These are phyloP conservation scores for Termitomyces sp. DNA, from an alignment of 768 basidiomycete species.

Conservation along the genomic window DNA sequence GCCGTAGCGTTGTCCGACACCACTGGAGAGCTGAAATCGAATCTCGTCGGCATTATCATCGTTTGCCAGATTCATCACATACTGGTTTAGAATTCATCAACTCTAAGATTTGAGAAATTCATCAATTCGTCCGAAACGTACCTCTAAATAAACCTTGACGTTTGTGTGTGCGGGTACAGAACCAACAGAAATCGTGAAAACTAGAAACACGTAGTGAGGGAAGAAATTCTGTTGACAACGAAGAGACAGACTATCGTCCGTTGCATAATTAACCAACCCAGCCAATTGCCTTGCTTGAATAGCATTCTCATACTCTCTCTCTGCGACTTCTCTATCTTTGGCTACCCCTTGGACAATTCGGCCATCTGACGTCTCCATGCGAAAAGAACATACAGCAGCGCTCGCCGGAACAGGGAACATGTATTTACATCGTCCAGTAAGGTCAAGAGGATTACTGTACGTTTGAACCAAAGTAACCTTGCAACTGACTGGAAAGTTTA, in stretches of 20 bases:
- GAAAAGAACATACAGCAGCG: slow-evolving; percentile 53
- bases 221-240: neutral
- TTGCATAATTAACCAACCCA: slow-evolving; percentile 45
- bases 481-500: slow-evolving; percentile 30
- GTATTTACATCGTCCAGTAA: slow-evolving; percentile 48
- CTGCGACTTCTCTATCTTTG: slow-evolving; percentile 45
- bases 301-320: slow-evolving; percentile 36
- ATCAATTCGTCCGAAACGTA: slow-evolving; percentile 20
- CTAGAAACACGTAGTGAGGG: slow-evolving; percentile 22
- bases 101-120: neutral
- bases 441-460: slow-evolving; percentile 34
- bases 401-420: slow-evolving; percentile 56
- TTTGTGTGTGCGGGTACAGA: slow-evolving; percentile 40
- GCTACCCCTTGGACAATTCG: slow-evolving; percentile 39
- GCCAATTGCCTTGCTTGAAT: slow-evolving; percentile 34
- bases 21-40: slow-evolving; percentile 51
- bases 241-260: slow-evolving; percentile 44
- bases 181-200: slow-evolving; percentile 58
- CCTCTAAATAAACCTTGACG: slow-evolving; percentile 39
- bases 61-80: slow-evolving; percentile 50
- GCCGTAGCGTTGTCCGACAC: slow-evolving; percentile 53
- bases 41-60: slow-evolving; percentile 45
- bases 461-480: slow-evolving; percentile 36
- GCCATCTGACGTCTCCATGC: slow-evolving; percentile 42
- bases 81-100: slow-evolving; percentile 25